phyloP scores from a whole-genome alignment of 1,284 basidiomycete species.

The Xerocomus amazonicus region DNA sequence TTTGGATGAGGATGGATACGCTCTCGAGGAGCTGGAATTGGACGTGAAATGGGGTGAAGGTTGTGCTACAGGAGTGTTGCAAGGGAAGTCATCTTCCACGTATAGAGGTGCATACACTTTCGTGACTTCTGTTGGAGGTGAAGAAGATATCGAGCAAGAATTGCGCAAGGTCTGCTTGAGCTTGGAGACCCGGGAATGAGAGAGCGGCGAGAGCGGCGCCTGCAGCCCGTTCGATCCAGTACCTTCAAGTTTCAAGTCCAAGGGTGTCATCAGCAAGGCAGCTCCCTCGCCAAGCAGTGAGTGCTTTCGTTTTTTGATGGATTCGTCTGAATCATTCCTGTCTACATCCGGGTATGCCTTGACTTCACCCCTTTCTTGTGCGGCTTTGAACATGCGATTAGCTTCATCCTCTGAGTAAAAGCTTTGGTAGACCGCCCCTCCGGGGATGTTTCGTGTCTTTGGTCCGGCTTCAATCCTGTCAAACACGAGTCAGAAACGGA shows the following conservation, averaged over 20 bases:
- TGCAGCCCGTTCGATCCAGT: constrained; percentile 1
- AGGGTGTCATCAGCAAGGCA: constrained; percentile 17
- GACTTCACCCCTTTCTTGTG: constrained; percentile 23
- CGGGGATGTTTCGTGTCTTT: constrained; percentile 40
- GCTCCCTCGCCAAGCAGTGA: constrained; percentile 11
- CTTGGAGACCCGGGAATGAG: constrained; percentile 4
- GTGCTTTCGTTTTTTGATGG: constrained; percentile 1
- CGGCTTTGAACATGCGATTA: constrained; percentile 36
- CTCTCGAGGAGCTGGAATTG: constrained; percentile 16
- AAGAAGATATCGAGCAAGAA: constrained; percentile 14
- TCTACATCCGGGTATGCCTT: constrained; percentile 11
- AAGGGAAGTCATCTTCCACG: constrained; percentile 13
- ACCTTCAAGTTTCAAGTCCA: not conserved
- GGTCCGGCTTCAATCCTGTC: constrained; percentile 44
- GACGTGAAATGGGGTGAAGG: constrained; percentile 15
- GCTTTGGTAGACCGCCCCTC: constrained; percentile 40
- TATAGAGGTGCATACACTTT: constrained; percentile 18
- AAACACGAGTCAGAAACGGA: not conserved
- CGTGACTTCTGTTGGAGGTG: constrained; percentile 27
- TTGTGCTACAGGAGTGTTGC: constrained; percentile 2
- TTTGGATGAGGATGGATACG: constrained; percentile 6
- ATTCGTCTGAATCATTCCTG: not conserved
- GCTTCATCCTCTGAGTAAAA: constrained; percentile 45
- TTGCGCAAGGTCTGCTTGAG: constrained; percentile 12
- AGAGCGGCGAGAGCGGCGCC: not conserved